Conservation (phyloP, 139 green algal genomes). For the Chlorella sp. region DNA sequence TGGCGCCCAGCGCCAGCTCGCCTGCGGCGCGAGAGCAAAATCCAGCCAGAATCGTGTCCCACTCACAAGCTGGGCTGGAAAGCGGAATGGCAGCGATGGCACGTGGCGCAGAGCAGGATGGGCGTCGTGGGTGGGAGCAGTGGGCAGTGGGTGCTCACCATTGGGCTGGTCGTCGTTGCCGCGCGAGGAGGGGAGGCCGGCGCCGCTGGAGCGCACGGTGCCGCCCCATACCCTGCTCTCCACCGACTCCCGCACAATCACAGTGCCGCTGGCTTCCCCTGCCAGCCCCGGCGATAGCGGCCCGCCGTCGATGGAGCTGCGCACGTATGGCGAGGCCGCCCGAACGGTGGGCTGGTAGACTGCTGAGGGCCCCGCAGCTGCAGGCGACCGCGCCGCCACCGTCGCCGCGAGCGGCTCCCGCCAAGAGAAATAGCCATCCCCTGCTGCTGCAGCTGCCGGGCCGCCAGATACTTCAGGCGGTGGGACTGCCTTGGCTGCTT, state of each 20-base stretch:
- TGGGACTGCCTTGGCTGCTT: too few species aligned
- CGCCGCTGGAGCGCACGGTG: conserved; percentile 2
- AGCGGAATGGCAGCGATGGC: too few species aligned
- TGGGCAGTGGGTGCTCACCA: too few species aligned
- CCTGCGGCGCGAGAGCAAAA: too few species aligned
- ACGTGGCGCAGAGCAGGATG: too few species aligned
- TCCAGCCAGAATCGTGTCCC: too few species aligned
- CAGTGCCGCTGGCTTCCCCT: conserved; percentile 24
- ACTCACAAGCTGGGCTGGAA: too few species aligned
- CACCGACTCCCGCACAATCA: conserved; percentile 26
- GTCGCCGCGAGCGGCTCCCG: background rate
- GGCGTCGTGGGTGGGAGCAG: too few species aligned
- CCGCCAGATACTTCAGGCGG: too few species aligned
- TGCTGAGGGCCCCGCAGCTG: background rate
- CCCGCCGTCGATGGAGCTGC: background rate
- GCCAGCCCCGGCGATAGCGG: background rate
- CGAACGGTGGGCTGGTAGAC: conserved; percentile 7
- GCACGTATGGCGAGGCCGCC: conserved; percentile 1
- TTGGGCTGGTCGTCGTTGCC: too few species aligned
- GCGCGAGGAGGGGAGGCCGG: too few species aligned
- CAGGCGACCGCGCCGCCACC: background rate
- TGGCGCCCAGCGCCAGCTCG: too few species aligned
- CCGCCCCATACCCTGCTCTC: background rate
- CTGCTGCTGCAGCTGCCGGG: background rate
- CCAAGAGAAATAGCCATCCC: conserved; percentile 20